Percentiles rank a stretch among this genome's conserved stretches.
These are phyloP conservation scores for Aspergillus cejpii DNA, from an alignment of 2,329 filamentous ascomycete species.

Conservation along the genomic window DNA sequence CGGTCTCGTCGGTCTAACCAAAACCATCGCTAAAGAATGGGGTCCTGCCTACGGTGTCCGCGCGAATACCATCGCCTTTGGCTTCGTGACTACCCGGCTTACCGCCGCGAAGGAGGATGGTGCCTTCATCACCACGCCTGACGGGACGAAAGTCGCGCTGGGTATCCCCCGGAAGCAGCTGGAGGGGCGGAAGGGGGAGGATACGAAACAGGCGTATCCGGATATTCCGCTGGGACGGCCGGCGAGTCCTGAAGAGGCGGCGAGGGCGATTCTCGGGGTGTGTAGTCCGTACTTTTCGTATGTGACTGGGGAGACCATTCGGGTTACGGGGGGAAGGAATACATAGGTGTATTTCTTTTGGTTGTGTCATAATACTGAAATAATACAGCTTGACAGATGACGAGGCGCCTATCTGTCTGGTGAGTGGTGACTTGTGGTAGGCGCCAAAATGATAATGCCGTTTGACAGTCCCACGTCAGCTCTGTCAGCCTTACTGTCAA, in stretches of 20 bases:
- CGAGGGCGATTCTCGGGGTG: conserved; percentile 67
- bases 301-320: conserved; percentile 79
- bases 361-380: not conserved
- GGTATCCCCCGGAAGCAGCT: conserved; percentile 63
- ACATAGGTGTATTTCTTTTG: conserved; percentile 41
- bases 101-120: conserved; percentile 81
- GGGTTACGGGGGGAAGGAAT: conserved; percentile 69
- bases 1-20: conserved; percentile 73
- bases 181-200: conserved; percentile 28
- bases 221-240: conserved; percentile 75
- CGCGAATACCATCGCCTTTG: conserved; percentile 78
- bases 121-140: conserved; percentile 68
- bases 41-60: conserved; percentile 75
- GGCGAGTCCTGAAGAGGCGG: conserved; percentile 73
- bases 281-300: conserved; percentile 78
- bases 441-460: no score
- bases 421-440: no score
- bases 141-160: conserved; percentile 66
- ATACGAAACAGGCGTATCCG: conserved; percentile 41
- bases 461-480: no score
- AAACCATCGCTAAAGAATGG: conserved; percentile 91
- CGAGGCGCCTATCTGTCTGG: no score
- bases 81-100: conserved; percentile 69
- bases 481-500: not conserved
- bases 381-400: not conserved